Evolutionary conservation across 257 asterid genomes (phyloP), one percentile per base, ranked within the genome.

Genomic region (Jasminum sambac): DNA sequence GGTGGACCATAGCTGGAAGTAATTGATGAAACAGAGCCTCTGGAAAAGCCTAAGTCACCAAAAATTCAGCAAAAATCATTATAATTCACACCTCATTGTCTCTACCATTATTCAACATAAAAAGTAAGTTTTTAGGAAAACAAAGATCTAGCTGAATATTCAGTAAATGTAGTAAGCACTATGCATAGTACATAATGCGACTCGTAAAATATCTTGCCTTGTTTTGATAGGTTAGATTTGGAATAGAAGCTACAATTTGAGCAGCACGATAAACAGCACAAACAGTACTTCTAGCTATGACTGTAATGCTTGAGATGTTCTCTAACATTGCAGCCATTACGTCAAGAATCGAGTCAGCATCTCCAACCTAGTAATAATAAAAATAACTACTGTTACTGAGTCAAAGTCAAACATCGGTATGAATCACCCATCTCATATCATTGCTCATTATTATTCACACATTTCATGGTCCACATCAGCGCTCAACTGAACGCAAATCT

Each of bases 21-120:
- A 94, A 76, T 84, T 94, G 99, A 80, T 94, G 99, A 84, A 94
- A 94, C 63, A 94, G 81, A 64, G 96, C 86, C 82, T 94, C 99
- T 0, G 99, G 99, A 81, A 94, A 94, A 76, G 93, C 96, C 99
- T 90, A 78, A 68, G 75, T 12, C 66, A 46, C n/a, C 63, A 61
- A 62, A 59, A 50, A 46, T 19, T 24, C 58, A 55, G 46, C 59
- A 67, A 46, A 19, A 19, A 24, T 40, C 68, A 69, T 68, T 30
- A 30, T 30, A 1, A 30, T 30, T 30, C 36, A 30, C 36, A 30
- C 36, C n/a, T n/a, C n/a, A n/a, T n/a, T n/a, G n/a, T n/a, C n/a
- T n/a, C n/a, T n/a, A n/a, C n/a, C n/a, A n/a, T n/a, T n/a, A n/a
- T n/a, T n/a, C n/a, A n/a, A n/a, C n/a, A n/a, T n/a, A n/a, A n/a